Conservation (phyloP, 75 land plant species). For the Cryptomeria japonica region DNA sequence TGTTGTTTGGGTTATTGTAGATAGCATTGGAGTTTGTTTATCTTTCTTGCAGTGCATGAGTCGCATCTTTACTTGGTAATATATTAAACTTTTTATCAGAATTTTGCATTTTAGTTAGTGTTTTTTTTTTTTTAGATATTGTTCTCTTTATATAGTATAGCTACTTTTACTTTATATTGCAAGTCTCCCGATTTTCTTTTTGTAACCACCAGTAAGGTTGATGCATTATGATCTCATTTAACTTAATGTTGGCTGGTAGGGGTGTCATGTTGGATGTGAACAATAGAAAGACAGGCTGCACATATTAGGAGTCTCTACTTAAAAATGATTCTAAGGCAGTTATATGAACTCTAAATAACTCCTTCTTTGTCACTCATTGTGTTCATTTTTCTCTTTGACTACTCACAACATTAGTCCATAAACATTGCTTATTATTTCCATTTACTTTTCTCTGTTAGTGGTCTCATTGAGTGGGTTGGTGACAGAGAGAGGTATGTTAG, state of each 20-base stretch:
- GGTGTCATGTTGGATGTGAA: conserved; percentile 80
- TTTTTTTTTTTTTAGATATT: not conserved
- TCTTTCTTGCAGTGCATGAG: conserved; percentile 51
- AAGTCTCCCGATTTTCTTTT: not conserved
- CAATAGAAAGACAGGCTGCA: conserved; percentile 75
- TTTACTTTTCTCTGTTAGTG: too few relatives aligned
- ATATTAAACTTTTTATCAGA: not conserved
- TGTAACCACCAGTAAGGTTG: not conserved
- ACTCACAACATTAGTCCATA: too few relatives aligned
- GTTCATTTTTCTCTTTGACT: too few relatives aligned
- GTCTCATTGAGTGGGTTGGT: too few relatives aligned
- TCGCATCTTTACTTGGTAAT: conserved; percentile 63
- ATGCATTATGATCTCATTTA: not conserved
- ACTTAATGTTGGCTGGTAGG: conserved; percentile 33
- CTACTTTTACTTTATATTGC: too few relatives aligned
- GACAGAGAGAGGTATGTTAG: too few relatives aligned
- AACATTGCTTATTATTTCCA: too few relatives aligned
- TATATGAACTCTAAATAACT: too few relatives aligned
- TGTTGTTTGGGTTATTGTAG: conserved; percentile 22
- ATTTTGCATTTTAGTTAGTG: not conserved
- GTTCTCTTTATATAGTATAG: not conserved
- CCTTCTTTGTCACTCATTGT: too few relatives aligned
- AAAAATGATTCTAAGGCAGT: conserved; percentile 70
- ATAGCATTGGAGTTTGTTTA: conserved; percentile 54
- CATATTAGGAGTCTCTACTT: conserved; percentile 70